Evolutionary conservation across 2,329 filamentous ascomycete species (phyloP).

Genomic region (Colletotrichum camelliae): DNA sequence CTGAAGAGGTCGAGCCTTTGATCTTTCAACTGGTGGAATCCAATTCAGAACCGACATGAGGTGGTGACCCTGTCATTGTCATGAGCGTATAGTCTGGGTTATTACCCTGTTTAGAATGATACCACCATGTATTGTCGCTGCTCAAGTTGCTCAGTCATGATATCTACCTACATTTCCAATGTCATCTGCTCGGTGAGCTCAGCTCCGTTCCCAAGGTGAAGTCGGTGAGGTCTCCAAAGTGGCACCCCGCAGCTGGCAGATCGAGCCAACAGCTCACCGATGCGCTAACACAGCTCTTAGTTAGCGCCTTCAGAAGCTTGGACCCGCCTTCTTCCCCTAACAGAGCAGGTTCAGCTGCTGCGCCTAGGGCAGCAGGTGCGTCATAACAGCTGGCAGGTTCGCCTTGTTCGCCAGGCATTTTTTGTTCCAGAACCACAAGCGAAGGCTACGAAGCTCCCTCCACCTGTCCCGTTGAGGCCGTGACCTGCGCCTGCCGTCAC

Average conservation of each 20-base stretch:
- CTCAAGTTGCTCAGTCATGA: background rate
- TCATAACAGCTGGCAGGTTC: background rate
- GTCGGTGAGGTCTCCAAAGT: background rate
- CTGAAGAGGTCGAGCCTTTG: background rate
- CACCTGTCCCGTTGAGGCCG: background rate
- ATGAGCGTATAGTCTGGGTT: background rate
- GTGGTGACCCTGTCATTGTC: background rate
- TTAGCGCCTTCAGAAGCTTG: background rate
- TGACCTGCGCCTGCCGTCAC: background rate
- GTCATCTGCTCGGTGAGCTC: background rate
- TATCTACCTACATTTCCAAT: background rate
- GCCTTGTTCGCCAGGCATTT: background rate
- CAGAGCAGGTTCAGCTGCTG: background rate
- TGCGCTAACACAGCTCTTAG: background rate
- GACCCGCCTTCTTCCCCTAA: background rate
- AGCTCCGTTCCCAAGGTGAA: background rate
- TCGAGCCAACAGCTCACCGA: background rate
- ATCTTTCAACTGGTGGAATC: background rate
- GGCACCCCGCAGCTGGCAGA: background rate
- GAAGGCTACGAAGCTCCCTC: background rate
- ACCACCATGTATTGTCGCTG: background rate
- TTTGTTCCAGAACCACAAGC: background rate
- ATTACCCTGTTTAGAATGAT: background rate
- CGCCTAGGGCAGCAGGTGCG: background rate
- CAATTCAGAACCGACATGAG: accelerated